Conservation (phyloP, 2,329 filamentous ascomycete genomes). For the Paraphoma sp. region DNA sequence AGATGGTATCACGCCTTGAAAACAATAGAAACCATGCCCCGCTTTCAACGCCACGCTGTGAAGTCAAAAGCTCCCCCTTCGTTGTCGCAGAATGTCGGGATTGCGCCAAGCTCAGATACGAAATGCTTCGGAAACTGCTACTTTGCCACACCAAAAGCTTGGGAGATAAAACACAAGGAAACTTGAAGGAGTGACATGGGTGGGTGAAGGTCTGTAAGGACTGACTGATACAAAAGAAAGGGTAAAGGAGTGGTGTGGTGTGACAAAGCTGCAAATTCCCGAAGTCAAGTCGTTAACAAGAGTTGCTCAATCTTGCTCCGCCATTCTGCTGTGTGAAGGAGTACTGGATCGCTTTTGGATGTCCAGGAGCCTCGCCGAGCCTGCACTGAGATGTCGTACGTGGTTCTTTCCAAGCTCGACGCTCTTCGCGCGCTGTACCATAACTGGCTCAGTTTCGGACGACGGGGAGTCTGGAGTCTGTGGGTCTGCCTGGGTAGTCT, state of each 20-base stretch:
- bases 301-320: conserved; percentile 28
- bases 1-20: conserved; percentile 33
- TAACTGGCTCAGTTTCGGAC: conserved; percentile 36
- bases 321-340: conserved; percentile 31
- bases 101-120: not conserved
- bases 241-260: conserved; percentile 42
- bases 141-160: conserved; percentile 29
- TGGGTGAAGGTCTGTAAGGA: conserved; percentile 29
- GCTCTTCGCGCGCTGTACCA: conserved; percentile 71
- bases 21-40: conserved; percentile 12
- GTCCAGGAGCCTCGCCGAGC: conserved; percentile 77
- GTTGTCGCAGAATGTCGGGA: not conserved
- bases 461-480: conserved; percentile 29
- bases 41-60: conserved; percentile 36
- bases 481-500: conserved; percentile 36
- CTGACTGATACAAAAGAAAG: conserved; percentile 45
- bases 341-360: conserved; percentile 53
- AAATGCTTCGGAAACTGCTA: conserved; percentile 15
- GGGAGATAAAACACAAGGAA: conserved; percentile 27
- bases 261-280: conserved; percentile 36
- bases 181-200: conserved; percentile 35
- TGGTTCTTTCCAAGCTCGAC: conserved; percentile 72
- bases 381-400: conserved; percentile 75
- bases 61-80: not conserved
- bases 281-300: conserved; percentile 18